Conservation (phyloP, 2,329 filamentous ascomycete genomes). For the Penicillium sp. region DNA sequence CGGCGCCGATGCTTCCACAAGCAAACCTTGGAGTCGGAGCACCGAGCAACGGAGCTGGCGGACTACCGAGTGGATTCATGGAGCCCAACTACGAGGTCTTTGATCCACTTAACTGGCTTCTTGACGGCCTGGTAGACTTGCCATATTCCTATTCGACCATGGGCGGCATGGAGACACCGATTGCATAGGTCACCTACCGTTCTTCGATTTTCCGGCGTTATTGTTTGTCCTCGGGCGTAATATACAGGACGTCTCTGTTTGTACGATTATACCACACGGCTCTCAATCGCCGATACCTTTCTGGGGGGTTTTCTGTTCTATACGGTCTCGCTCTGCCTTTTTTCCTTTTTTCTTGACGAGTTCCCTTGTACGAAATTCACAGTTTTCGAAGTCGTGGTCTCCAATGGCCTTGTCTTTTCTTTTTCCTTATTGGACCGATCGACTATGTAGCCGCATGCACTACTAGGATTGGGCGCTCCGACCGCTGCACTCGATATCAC, state of each 20-base stretch:
- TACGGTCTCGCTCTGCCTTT: not conserved
- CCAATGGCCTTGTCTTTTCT: not conserved
- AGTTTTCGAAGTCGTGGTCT: not conserved
- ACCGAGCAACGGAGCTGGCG: slow-evolving; percentile 22
- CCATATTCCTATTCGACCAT: slow-evolving; percentile 63
- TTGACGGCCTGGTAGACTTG: slow-evolving; percentile 79
- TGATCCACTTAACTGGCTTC: slow-evolving; percentile 88
- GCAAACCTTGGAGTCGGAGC: slow-evolving; percentile 29
- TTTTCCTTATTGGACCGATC: slow-evolving; percentile 1
- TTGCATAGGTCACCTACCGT: slow-evolving; percentile 24
- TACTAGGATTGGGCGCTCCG: slow-evolving; percentile 1
- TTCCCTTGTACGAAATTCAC: slow-evolving; percentile 3
- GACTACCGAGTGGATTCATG: slow-evolving; percentile 51
- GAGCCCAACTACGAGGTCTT: slow-evolving; percentile 80
- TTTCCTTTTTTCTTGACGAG: not conserved
- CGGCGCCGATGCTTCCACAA: slow-evolving; percentile 33
- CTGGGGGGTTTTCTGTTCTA: slow-evolving; percentile 1
- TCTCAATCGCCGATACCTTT: slow-evolving; percentile 19
- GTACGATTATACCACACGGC: slow-evolving; percentile 25
- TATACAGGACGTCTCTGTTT: slow-evolving; percentile 12
- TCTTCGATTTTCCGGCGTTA: slow-evolving; percentile 4
- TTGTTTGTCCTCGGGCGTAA: slow-evolving; percentile 11
- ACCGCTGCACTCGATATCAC: slow-evolving; percentile 11
- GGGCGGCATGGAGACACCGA: slow-evolving; percentile 44
- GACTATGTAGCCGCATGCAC: slow-evolving; percentile 6